Evolutionary conservation across 164 flowering plant genomes (phyloP), one percentile per base, ranked within the genome.

Genomic region (Vitis vinifera): DNA sequence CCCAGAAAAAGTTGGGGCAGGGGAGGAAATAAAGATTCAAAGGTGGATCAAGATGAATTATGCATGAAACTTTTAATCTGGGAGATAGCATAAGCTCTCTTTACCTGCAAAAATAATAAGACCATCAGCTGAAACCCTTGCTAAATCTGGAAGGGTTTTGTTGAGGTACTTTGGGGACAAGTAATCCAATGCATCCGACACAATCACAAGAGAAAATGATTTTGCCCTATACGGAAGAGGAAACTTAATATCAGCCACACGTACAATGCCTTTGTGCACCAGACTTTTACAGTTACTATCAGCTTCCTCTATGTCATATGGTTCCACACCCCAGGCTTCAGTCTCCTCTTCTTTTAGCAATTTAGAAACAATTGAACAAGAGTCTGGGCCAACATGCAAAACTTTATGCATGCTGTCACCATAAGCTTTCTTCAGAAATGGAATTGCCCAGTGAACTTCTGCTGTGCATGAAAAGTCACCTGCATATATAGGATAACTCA

Each of bases 251-350:
- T 92, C 92, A 73, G 91, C 88, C 59, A 90, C 92, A 62, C 93
- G 95, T 16, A 90, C 95, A 64, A 86, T 55, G 72, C 95, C 97
- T 77, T 80, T 90, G 64, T 74, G 85, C 57, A 92, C 84, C 60
- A 90, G 82, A 70, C 69, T 76, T 73, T 76, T 85, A 86, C 97
- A 92, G 71, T 67, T 71, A 15, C 67, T 62, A 73, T 86, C 90
- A 66, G 89, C 83, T 73, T 89, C 95, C 76, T 92, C 97, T 3
- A 81, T 77, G 37, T 88, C 97, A 81, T 89, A 92, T 49, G 97
- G 97, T 76, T 92, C 97, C 66, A 92, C 82, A 30, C 97, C 97
- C 95, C 95, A 92, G 15, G 91, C 95, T 80, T 92, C 90, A 56
- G 86, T 84, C 52, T 89, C 93, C 51, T 89, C 93, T 72, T 87